These are phyloP conservation scores for Paraconiothyrium brasiliense DNA, from an alignment of 2,329 filamentous ascomycete genomes.

Conservation along the genomic window DNA sequence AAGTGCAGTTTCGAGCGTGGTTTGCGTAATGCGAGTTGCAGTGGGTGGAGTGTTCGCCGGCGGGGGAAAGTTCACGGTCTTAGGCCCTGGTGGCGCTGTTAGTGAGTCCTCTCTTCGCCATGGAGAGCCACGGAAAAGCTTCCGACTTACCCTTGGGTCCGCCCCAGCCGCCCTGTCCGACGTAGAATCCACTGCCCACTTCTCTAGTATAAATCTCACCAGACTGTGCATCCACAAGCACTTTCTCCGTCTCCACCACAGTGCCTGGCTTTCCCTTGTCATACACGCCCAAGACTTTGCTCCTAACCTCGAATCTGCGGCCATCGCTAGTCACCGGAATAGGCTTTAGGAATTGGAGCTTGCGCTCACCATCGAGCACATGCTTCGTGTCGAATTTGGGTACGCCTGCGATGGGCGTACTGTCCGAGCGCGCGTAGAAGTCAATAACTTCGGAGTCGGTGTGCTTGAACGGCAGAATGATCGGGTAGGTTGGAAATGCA, in stretches of 20 bases:
- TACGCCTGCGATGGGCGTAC: constrained; percentile 75
- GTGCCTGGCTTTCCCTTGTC: constrained; percentile 88
- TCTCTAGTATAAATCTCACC: constrained; percentile 77
- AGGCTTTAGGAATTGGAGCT: constrained; percentile 78
- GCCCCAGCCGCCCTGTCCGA: constrained; percentile 84
- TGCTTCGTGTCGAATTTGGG: constrained; percentile 78
- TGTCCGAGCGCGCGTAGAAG: constrained; percentile 78
- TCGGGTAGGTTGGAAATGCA: constrained; percentile 88
- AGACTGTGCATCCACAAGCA: constrained; percentile 74
- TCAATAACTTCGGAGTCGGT: constrained; percentile 79
- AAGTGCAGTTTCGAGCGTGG: constrained; percentile 73
- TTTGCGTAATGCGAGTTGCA: constrained; percentile 74
- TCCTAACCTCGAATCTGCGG: constrained; percentile 77
- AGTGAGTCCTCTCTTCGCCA: constrained; percentile 1
- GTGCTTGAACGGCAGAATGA: constrained; percentile 85
- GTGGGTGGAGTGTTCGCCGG: constrained; percentile 77
- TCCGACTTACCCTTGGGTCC: constrained; percentile 77
- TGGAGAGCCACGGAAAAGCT: neutral
- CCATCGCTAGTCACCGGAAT: constrained; percentile 77
- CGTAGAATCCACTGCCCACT: constrained; percentile 78
- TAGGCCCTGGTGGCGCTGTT: constrained; percentile 60
- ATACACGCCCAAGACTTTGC: constrained; percentile 84
- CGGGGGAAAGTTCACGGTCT: constrained; percentile 79
- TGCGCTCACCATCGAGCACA: constrained; percentile 85
- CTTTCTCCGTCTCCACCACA: constrained; percentile 81